Evolutionary conservation across 176 grass and related monocot genomes (phyloP), one percentile per base, ranked within the genome.

Genomic region (Eragrostis nindensis): DNA sequence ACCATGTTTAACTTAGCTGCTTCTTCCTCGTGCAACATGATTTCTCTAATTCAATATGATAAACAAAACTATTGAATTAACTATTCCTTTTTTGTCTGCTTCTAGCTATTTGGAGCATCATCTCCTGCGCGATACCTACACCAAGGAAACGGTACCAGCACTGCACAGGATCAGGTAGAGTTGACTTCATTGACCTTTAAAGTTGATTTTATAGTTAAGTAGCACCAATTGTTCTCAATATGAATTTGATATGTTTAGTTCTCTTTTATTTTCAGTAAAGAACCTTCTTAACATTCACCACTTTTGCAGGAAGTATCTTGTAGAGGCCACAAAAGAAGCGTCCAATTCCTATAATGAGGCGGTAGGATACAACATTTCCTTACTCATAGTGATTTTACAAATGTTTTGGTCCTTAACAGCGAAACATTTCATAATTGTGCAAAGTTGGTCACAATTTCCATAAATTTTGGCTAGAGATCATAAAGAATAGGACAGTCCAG

Each of bases 281-380:
- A 69, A 76, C 45, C 15, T 64, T 68, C 21, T 76, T 56, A 56
- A 12, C 6, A 45, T 70, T 55, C 68, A 26, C 50, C 29, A 15
- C 36, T 46, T 77, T 86, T 95, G 43, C 88, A 98, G 96, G 83
- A 98, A 98, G 13, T 98, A 93, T 87, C 88, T 98, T 80, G 77
- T 95, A 60, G 92, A 98, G 80, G 92, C 96, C n/a, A 98, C 92
- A 8, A 94, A 98, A 92, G 92, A 98, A 87, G 92, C 96, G 78
- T 98, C 96, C 59, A 95, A 91, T 76, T 90, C 90, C 53, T 98
- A 98, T 63, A 95, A 89, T 75, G 94, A 98, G 90, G 96, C 82
- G 24, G 95, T 98, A 91, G 65, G 82, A 71, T 79, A 64, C 24
- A 60, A 8, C 12, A 55, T 74, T 15, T 83, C 0, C 42, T 84